Percentiles rank a stretch among this genome's conserved stretches.
phyloP scores from a whole-genome alignment of 345 rosid genomes.

The Eutrema yunnanense region DNA sequence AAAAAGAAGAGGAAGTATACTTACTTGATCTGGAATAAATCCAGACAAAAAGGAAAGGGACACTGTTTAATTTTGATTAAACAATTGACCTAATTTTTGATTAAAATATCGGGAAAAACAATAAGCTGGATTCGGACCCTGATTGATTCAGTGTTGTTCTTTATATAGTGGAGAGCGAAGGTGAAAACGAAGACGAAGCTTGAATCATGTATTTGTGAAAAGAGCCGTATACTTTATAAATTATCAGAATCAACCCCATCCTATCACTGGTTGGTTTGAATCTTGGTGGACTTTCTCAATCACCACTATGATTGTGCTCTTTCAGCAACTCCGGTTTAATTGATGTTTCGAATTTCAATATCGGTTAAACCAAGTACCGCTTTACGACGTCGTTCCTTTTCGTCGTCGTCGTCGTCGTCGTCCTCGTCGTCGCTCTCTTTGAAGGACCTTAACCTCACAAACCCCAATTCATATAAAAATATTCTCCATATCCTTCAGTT shows the following conservation, averaged over 20 bases:
- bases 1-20: background rate
- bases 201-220: background rate
- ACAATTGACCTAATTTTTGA: background rate
- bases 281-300: background rate
- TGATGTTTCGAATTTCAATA: background rate
- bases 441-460: too few relatives aligned
- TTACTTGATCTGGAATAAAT: conserved; percentile 25
- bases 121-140: background rate
- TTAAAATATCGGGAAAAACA: background rate
- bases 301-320: background rate
- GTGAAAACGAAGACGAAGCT: conserved; percentile 1
- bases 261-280: background rate
- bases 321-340: background rate
- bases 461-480: too few relatives aligned
- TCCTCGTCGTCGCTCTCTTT: too few relatives aligned
- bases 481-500: too few relatives aligned
- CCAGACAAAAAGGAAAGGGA: background rate
- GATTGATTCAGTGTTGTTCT: background rate
- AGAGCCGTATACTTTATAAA: background rate
- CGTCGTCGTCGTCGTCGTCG: background rate
- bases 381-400: background rate
- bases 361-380: background rate
- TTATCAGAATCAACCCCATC: conserved; percentile 5
- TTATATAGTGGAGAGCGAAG: background rate
- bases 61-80: conserved; percentile 1